These are phyloP conservation scores for Torrubiellomyces zombiae DNA, from an alignment of 2,329 filamentous ascomycete species.

Conservation along the genomic window DNA sequence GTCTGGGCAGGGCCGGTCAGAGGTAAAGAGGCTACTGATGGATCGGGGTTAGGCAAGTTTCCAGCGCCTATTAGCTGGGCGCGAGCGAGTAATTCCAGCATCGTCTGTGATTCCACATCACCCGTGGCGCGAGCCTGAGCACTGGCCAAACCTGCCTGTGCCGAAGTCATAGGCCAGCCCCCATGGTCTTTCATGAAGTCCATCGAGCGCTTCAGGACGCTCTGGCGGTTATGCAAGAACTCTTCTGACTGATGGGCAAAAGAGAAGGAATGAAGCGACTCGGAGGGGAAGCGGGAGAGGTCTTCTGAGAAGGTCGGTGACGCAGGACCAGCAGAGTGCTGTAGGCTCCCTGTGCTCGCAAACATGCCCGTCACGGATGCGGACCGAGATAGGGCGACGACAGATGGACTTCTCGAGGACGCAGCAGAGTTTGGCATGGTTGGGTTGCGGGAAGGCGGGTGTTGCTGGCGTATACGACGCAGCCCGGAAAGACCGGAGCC, in stretches of 20 bases:
- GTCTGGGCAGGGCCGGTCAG: conserved; percentile 65
- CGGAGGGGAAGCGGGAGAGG: conserved; percentile 78
- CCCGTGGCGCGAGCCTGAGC: conserved; percentile 71
- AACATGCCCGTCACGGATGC: conserved; percentile 54
- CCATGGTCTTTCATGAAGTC: conserved; percentile 93
- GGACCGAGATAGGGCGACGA: conserved; percentile 43
- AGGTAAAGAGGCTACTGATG: conserved; percentile 32
- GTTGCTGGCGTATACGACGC: conserved; percentile 82
- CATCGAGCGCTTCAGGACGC: conserved; percentile 79
- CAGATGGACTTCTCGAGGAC: conserved; percentile 43
- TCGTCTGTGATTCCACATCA: conserved; percentile 73
- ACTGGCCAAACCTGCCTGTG: conserved; percentile 59
- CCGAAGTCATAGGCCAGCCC: conserved; percentile 52
- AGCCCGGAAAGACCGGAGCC: conserved; percentile 73
- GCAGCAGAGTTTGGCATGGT: conserved; percentile 46
- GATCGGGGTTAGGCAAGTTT: conserved; percentile 34
- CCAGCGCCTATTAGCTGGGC: conserved; percentile 63
- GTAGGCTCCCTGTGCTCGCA: conserved; percentile 35
- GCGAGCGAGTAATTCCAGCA: conserved; percentile 74
- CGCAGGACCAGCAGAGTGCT: conserved; percentile 42
- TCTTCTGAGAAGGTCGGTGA: conserved; percentile 77
- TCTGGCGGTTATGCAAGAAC: conserved; percentile 77
- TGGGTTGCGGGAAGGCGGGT: conserved; percentile 42
- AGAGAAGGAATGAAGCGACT: conserved; percentile 95
- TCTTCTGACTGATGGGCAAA: conserved; percentile 94